phyloP scores from a whole-genome alignment of 441 rosid species.

The Francoa sonchifolia region DNA sequence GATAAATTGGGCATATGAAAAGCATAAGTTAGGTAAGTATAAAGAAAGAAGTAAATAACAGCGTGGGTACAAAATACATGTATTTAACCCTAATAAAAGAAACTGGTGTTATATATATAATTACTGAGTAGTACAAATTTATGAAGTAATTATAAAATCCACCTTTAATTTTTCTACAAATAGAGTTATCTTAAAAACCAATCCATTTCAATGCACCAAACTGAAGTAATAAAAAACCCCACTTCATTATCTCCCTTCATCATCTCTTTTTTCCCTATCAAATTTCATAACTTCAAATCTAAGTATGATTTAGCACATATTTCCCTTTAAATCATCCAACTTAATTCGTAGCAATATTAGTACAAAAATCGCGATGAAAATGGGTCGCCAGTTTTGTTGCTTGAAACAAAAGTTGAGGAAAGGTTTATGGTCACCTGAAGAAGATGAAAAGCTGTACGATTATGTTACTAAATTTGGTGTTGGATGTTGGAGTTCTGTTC shows the following conservation, averaged over 20 bases:
- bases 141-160: conserved; percentile 6
- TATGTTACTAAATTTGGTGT: conserved; percentile 45
- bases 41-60: no score
- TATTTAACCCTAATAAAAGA: no score
- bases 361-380: conserved; percentile 4
- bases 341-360: conserved; percentile 12
- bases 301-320: conserved; percentile 29
- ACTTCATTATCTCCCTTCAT: conserved; percentile 21
- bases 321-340: conserved; percentile 20
- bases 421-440: conserved; percentile 73
- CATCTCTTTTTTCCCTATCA: conserved; percentile 19
- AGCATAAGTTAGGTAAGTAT: no score
- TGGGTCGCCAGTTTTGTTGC: conserved; percentile 51
- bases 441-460: conserved; percentile 37
- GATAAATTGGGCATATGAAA: no score
- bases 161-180: neutral
- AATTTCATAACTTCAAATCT: conserved; percentile 36
- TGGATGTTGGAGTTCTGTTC: conserved; percentile 73
- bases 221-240: conserved; percentile 20
- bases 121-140: conserved; percentile 12
- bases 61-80: no score
- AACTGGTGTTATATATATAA: no score
- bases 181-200: conserved; percentile 37
- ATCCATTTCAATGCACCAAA: conserved; percentile 37
- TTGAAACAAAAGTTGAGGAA: conserved; percentile 47